Evolutionary conservation across 208 protist genomes (phyloP).

Genomic region (Acanthamoeba healyi): DNA sequence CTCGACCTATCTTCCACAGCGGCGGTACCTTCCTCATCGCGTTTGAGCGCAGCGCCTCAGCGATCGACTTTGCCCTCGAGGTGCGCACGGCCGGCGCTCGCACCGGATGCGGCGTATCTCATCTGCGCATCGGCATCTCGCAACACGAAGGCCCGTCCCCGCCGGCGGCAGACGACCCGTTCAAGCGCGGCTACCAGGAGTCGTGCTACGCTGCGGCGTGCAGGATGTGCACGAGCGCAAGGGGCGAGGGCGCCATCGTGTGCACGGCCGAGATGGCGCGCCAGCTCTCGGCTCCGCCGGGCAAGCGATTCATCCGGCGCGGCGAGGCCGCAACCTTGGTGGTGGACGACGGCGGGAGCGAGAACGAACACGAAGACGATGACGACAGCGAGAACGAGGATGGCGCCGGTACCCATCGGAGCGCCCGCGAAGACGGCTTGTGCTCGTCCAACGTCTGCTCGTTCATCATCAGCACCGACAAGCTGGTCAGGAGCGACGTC

Average conservation of each 20-base stretch:
- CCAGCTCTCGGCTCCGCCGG: neutral
- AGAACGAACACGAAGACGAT: neutral
- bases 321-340: constrained; percentile 5
- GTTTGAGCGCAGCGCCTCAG: neutral
- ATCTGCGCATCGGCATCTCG: neutral
- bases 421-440: neutral
- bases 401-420: neutral
- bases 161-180: neutral
- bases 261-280: neutral
- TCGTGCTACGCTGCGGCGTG: neutral
- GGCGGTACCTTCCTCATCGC: neutral
- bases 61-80: neutral
- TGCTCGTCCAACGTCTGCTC: constrained; percentile 13
- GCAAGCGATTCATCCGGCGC: neutral
- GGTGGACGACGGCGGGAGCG: neutral
- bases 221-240: neutral
- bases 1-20: neutral
- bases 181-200: neutral
- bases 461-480: constrained; percentile 8
- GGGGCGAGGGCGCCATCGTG: too few relatives aligned
- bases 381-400: neutral
- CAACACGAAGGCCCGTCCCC: neutral
- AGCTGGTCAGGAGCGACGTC: neutral
- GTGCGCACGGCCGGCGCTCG: neutral
- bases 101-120: neutral